These are phyloP conservation scores for Claviceps purpurea DNA, from an alignment of 2,329 filamentous ascomycete genomes.

Conservation along the genomic window DNA sequence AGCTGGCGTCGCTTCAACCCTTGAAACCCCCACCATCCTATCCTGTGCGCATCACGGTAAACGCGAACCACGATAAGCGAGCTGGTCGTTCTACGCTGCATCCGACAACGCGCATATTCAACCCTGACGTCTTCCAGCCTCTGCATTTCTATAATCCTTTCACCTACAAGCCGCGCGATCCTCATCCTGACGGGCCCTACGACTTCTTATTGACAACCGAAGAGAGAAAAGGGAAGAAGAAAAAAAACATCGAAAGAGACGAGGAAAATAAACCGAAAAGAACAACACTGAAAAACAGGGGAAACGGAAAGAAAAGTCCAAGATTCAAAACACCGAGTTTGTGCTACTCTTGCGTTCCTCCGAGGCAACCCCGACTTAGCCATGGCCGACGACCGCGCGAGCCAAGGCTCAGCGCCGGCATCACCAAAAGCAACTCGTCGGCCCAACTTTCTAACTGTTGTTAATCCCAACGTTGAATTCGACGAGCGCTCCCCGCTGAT, in stretches of 20 bases:
- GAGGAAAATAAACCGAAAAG: no score
- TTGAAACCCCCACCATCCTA: not conserved
- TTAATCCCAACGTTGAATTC: slow-evolving; percentile 17
- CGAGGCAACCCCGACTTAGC: not conserved
- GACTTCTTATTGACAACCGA: not conserved
- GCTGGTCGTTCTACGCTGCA: not conserved
- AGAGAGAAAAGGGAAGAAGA: no score
- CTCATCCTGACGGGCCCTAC: not conserved
- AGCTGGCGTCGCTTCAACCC: not conserved
- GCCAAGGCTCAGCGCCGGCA: slow-evolving; percentile 17
- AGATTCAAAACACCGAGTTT: not conserved
- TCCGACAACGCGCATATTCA: not conserved
- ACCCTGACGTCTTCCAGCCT: not conserved
- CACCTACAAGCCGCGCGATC: not conserved
- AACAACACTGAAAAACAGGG: no score
- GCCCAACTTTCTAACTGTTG: slow-evolving; percentile 13
- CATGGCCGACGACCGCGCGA: slow-evolving; percentile 20
- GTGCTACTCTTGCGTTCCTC: not conserved
- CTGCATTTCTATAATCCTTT: not conserved
- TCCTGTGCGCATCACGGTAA: not conserved
- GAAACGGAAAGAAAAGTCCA: not conserved
- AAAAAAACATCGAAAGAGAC: no score
- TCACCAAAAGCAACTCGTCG: slow-evolving; percentile 21
- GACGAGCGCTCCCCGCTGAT: slow-evolving; percentile 32
- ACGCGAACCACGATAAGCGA: not conserved